These are phyloP conservation scores for Ophiostoma perfectum DNA, from an alignment of 2,329 filamentous ascomycete genomes.

Conservation along the genomic window DNA sequence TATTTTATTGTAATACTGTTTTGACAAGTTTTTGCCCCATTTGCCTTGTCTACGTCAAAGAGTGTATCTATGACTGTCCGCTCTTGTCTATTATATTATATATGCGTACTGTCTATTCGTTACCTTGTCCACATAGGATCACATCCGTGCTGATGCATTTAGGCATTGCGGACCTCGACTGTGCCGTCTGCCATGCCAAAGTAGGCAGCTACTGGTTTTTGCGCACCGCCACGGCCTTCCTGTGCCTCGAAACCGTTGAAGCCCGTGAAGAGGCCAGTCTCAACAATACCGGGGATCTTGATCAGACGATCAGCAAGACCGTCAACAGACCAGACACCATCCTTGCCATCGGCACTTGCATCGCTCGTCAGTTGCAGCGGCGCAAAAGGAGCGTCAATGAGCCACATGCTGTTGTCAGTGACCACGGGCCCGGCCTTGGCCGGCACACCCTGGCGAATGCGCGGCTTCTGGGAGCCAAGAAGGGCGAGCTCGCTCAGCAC, in stretches of 20 bases:
- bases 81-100: neutral
- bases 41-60: neutral
- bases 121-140: neutral
- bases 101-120: neutral
- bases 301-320: slow-evolving; percentile 69
- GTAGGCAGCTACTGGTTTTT: slow-evolving; percentile 90
- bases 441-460: slow-evolving; percentile 65
- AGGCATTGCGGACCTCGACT: slow-evolving; percentile 46
- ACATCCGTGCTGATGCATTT: neutral
- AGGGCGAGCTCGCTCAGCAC: slow-evolving; percentile 67
- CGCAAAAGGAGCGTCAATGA: slow-evolving; percentile 87
- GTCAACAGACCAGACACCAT: slow-evolving; percentile 75
- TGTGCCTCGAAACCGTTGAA: slow-evolving; percentile 67
- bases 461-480: slow-evolving; percentile 67
- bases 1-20: slow-evolving; percentile 14
- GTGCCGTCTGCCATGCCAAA: slow-evolving; percentile 82
- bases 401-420: slow-evolving; percentile 81
- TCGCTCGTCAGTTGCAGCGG: slow-evolving; percentile 55
- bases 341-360: slow-evolving; percentile 45
- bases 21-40: neutral
- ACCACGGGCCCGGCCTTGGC: slow-evolving; percentile 70
- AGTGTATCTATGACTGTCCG: no score
- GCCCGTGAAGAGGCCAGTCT: slow-evolving; percentile 86
- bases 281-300: slow-evolving; percentile 77
- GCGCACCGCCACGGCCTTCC: slow-evolving; percentile 57